phyloP scores from a whole-genome alignment of 441 rosid genomes.

The Populus hybrid region DNA sequence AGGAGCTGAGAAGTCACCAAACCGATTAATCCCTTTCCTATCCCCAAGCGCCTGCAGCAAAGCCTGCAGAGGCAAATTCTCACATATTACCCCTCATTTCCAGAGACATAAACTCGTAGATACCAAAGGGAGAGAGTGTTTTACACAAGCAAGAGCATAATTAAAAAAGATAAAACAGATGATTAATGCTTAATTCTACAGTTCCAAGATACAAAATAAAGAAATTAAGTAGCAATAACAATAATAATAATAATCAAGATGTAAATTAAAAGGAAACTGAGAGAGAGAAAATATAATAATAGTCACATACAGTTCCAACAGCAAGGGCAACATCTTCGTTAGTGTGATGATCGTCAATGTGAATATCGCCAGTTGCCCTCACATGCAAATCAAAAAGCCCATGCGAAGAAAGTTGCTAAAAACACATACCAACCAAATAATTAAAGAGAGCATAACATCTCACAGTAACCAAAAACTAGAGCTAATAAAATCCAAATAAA shows the following conservation, averaged over 20 bases:
- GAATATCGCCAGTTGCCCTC: slow-evolving; percentile 83
- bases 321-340: slow-evolving; percentile 96
- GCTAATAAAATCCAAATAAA: background rate
- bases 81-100: background rate
- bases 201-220: background rate
- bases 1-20: slow-evolving; percentile 93
- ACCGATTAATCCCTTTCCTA: slow-evolving; percentile 84
- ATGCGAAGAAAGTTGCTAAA: slow-evolving; percentile 93
- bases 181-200: background rate
- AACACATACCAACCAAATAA: slow-evolving; percentile 4
- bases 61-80: slow-evolving; percentile 42
- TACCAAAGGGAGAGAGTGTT: background rate
- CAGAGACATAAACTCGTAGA: background rate
- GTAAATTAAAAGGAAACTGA: background rate
- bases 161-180: background rate
- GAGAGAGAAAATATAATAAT: background rate
- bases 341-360: slow-evolving; percentile 91
- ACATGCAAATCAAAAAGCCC: slow-evolving; percentile 85
- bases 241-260: background rate
- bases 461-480: background rate
- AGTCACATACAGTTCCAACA: slow-evolving; percentile 61
- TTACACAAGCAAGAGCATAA: background rate
- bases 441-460: background rate
- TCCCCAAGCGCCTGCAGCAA: slow-evolving; percentile 88
- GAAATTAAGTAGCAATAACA: background rate